A percentile compares a stretch with the other conserved stretches of the same genome.
phyloP scores from a whole-genome alignment of 139 green algal genomes.

The Picochlorum sp. region DNA sequence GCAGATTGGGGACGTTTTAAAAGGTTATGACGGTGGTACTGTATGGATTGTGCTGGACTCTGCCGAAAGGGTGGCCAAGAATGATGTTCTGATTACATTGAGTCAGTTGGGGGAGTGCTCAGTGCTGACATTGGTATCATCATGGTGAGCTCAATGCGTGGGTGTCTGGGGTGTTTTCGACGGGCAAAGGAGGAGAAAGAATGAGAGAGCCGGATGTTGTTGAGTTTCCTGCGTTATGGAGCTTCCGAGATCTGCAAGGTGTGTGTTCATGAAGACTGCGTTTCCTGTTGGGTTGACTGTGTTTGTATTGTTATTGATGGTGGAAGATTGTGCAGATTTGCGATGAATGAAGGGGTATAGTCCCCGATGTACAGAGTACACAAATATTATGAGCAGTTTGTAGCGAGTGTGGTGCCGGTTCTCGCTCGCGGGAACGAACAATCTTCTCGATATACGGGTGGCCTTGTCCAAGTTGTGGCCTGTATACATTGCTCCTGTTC shows the following conservation, averaged over 20 bases:
- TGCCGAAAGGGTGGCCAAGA: conserved; percentile 22
- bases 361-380: neutral
- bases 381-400: neutral
- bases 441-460: neutral
- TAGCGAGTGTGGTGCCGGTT: neutral
- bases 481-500: neutral
- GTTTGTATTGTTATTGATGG: no score
- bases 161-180: conserved; percentile 18
- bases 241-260: no score
- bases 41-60: conserved; percentile 33
- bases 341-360: neutral
- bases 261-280: no score
- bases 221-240: no score
- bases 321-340: neutral
- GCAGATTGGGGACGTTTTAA: neutral
- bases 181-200: neutral
- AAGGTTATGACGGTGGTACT: neutral
- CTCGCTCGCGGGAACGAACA: neutral
- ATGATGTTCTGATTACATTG: conserved; percentile 20
- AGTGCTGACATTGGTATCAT: conserved; percentile 22
- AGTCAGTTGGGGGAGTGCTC: conserved; percentile 12
- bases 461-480: conserved; percentile 1
- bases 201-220: neutral
- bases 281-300: no score
- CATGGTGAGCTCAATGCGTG: conserved; percentile 24